Base-by-base conservation (phyloP, 2,329 filamentous ascomycete genomes). In the Alternaria dauci region DNA sequence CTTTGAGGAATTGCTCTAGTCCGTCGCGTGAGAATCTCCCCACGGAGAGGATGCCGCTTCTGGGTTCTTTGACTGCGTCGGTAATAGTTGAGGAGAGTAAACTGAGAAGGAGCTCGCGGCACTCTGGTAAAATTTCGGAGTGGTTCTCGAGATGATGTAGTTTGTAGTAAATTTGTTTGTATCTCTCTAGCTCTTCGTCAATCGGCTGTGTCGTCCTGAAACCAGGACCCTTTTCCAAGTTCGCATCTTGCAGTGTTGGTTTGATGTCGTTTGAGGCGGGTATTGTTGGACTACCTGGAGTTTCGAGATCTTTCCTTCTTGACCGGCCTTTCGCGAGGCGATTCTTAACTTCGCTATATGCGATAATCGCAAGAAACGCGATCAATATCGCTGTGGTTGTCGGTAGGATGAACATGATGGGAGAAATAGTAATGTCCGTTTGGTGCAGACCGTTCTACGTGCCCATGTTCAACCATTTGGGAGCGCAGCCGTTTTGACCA, bases 61-160 rank as follows among this genome's bases (percentile, higher is more conserved):
- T 42, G 4, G 61, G 34, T 11, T 62, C 47, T 26, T 63, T 26
- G 58, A 65, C n/a, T 47, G 61, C 58, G 60, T 69, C 62, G 11
- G 67, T 48, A 34, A 78, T 57, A 4, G 77, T 76, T 50, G 79
- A 71, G 5, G 76, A 73, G 12, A 82, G 62, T 5, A 82, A 62
- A 18, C 59, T 67, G 3, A 81, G 47, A 16, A 82, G 68, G n/a
- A 72, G 58, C 23, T 73, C 61, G 62, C 74, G 75, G 16, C 74
- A 76, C 42, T 70, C 54, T n/a, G 72, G 65, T 32, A 82, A 52
- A 26, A 78, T 71, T 9, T 78, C 73, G 5, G 75, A 71, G 48
- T 77, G 69, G 34, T 75, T 44, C 56, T 82, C 80, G 8, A 82
- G 68, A 52, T 80, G 80, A 41, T 82, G 81, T 11, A 82, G 70